Conservation (phyloP, 1,139 yeast genomes). For the Saccharomyces hybrid region DNA sequence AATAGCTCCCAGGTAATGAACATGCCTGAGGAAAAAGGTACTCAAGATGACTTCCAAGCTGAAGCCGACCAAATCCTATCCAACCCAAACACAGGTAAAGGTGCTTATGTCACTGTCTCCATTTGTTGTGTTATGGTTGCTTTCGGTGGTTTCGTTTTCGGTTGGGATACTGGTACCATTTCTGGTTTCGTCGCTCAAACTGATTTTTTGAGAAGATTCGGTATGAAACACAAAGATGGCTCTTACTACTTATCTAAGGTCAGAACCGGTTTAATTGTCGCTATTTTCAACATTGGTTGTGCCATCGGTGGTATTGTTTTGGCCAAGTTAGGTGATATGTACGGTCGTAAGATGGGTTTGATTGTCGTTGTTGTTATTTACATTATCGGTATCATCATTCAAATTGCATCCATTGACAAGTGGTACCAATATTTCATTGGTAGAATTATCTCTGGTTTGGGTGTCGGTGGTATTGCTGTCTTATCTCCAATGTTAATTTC, state of each 20-base stretch:
- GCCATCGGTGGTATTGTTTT: slow-evolving; percentile 55
- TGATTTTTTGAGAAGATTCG: slow-evolving; percentile 47
- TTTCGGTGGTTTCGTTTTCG: slow-evolving; percentile 62
- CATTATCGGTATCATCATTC: slow-evolving; percentile 56
- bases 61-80: background rate
- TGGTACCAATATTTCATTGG: slow-evolving; percentile 55
- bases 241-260: slow-evolving; percentile 40
- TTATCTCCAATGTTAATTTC: slow-evolving; percentile 57
- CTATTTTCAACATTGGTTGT: slow-evolving; percentile 63
- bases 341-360: slow-evolving; percentile 56
- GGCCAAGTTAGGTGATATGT: slow-evolving; percentile 47
- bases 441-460: slow-evolving; percentile 55
- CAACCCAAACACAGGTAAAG: slow-evolving; percentile 8
- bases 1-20: slow-evolving; percentile 14
- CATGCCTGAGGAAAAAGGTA: slow-evolving; percentile 20
- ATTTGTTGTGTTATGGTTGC: slow-evolving; percentile 43
- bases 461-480: slow-evolving; percentile 57
- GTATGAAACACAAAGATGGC: slow-evolving; percentile 45
- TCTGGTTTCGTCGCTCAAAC: slow-evolving; percentile 69
- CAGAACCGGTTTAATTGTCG: slow-evolving; percentile 54
- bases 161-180: slow-evolving; percentile 73
- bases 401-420: slow-evolving; percentile 45
- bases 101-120: slow-evolving; percentile 34
- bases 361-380: slow-evolving; percentile 49
- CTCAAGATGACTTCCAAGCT: slow-evolving; percentile 18